These are phyloP conservation scores for Penicillium ucsense DNA, from an alignment of 495 filamentous ascomycete species.

Conservation along the genomic window DNA sequence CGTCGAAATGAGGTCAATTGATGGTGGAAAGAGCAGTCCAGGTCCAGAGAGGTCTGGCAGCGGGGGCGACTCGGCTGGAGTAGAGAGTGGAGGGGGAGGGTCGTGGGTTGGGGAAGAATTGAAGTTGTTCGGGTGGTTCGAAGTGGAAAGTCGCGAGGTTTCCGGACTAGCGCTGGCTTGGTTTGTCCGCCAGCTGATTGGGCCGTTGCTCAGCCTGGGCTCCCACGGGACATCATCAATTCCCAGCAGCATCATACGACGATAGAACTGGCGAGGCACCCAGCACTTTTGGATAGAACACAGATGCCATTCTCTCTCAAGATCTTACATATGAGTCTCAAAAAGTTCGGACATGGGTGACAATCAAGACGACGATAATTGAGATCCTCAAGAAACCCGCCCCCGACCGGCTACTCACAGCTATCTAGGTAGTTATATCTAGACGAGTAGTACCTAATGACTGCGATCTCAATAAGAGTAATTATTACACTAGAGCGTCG, in stretches of 20 bases:
- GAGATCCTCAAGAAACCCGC: neutral
- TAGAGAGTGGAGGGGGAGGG: constrained; percentile 30
- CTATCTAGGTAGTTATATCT: neutral
- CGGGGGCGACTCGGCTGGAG: constrained; percentile 14
- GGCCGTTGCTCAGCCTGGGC: constrained; percentile 11
- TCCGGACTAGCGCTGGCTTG: constrained; percentile 32
- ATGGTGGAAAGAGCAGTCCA: constrained; percentile 13
- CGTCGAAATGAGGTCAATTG: constrained; percentile 26
- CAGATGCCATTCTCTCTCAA: neutral
- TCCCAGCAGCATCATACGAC: constrained; percentile 9
- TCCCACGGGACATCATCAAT: constrained; percentile 18
- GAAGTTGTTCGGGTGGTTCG: constrained; percentile 36
- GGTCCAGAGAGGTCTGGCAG: constrained; percentile 8
- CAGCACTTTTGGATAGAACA: too few relatives aligned
- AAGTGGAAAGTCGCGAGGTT: constrained; percentile 34
- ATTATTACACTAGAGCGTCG: too few relatives aligned
- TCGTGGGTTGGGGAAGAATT: constrained; percentile 25
- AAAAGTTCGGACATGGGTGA: neutral
- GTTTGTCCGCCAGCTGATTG: constrained; percentile 32
- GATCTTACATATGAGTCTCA: neutral
- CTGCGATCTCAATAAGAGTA: too few relatives aligned
- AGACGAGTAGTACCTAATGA: too few relatives aligned
- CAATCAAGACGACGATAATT: too few relatives aligned
- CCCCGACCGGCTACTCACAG: neutral
- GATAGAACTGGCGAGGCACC: neutral